These are phyloP conservation scores for Penicillium maclennaniae DNA, from an alignment of 495 filamentous ascomycete species.

Conservation along the genomic window DNA sequence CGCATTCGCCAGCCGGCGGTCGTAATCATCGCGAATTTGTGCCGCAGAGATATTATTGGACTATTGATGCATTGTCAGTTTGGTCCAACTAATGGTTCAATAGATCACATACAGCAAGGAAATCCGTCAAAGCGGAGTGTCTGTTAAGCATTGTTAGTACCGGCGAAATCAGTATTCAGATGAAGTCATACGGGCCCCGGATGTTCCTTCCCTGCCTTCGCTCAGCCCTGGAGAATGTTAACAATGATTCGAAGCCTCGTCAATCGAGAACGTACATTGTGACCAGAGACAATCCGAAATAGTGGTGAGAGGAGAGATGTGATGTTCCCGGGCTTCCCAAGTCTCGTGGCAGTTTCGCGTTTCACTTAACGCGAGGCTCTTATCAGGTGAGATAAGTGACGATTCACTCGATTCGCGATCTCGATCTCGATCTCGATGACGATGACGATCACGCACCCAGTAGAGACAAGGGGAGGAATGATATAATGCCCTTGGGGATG, in stretches of 20 bases:
- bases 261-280: conserved; percentile 2
- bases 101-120: conserved; percentile 58
- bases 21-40: conserved; percentile 68
- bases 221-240: conserved; percentile 32
- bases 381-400: conserved; percentile 16
- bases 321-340: conserved; percentile 8
- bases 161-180: neutral
- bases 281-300: neutral
- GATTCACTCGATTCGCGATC: neutral
- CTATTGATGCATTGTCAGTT: conserved; percentile 32
- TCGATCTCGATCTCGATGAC: neutral
- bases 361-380: conserved; percentile 44
- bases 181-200: conserved; percentile 55
- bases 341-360: conserved; percentile 46
- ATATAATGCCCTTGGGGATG: conserved; percentile 3
- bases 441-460: neutral
- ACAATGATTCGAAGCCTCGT: neutral
- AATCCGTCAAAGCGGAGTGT: conserved; percentile 77
- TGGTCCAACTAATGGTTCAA: neutral
- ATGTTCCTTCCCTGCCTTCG: conserved; percentile 51
- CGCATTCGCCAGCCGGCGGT: conserved; percentile 42
- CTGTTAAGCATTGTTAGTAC: conserved; percentile 28
- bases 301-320: neutral
- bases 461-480: neutral
- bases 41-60: conserved; percentile 86